These are phyloP conservation scores for Phytophthora agathidicida DNA, from an alignment of 352 stramenopile genomes.

Conservation along the genomic window DNA sequence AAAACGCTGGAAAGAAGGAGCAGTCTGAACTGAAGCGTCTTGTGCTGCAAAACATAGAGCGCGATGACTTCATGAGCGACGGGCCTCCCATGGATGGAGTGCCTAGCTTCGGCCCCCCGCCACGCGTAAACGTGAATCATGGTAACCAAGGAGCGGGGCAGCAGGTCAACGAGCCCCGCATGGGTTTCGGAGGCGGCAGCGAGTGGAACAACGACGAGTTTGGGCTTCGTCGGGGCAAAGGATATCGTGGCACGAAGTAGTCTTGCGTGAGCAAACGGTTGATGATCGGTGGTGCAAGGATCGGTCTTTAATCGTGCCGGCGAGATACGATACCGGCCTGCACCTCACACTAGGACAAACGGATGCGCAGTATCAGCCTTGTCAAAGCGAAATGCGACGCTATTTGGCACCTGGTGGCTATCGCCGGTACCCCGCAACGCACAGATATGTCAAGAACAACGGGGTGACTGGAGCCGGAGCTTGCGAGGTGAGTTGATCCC, in stretches of 20 bases:
- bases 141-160: constrained; percentile 19
- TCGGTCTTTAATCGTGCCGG: neutral
- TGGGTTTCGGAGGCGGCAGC: constrained; percentile 64
- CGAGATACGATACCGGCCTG: too few relatives aligned
- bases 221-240: constrained; percentile 65
- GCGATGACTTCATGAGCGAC: constrained; percentile 74
- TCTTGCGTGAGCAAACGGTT: too few relatives aligned
- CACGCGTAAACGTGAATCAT: constrained; percentile 30
- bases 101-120: constrained; percentile 23
- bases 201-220: constrained; percentile 91
- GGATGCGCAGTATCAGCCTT: neutral
- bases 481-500: too few relatives aligned
- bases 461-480: neutral
- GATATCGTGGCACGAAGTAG: constrained; percentile 73
- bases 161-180: constrained; percentile 37
- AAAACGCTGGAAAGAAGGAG: constrained; percentile 86
- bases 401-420: too few relatives aligned
- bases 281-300: neutral
- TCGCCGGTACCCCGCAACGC: too few relatives aligned
- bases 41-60: constrained; percentile 87
- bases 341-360: too few relatives aligned
- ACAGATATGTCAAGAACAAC: too few relatives aligned
- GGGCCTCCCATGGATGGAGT: constrained; percentile 21
- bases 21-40: constrained; percentile 89
- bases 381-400: too few relatives aligned